Conservation (phyloP, 768 basidiomycete species). For the Coprinopsis sp. region DNA sequence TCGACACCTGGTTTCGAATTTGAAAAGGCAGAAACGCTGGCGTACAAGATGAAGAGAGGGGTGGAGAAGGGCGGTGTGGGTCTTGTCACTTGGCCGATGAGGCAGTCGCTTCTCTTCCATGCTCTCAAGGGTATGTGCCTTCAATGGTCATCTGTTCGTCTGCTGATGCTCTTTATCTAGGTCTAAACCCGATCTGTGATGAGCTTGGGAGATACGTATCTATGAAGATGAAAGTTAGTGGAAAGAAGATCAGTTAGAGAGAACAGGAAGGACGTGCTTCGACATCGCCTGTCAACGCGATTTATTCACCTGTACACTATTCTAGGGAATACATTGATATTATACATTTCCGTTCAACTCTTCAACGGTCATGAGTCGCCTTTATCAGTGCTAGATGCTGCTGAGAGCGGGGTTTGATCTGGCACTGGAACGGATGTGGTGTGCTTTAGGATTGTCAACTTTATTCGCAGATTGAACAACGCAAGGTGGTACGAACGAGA, state of each 20-base stretch:
- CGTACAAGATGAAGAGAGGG: conserved; percentile 19
- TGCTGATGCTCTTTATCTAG: conserved; percentile 7
- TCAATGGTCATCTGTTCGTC: not conserved
- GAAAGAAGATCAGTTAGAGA: conserved; percentile 23
- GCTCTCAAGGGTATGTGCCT: conserved; percentile 18
- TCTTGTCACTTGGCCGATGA: conserved; percentile 21
- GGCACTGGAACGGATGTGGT: too few species aligned
- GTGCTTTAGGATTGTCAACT: too few species aligned
- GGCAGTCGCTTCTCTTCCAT: conserved; percentile 21
- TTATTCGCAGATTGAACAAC: too few species aligned
- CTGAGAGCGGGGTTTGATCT: too few species aligned
- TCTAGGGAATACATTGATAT: too few species aligned
- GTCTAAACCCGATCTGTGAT: conserved; percentile 24
- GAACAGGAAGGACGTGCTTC: too few species aligned
- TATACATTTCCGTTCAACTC: too few species aligned
- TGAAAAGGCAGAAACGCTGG: conserved; percentile 17
- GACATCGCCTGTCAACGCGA: too few species aligned
- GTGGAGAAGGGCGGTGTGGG: conserved; percentile 24
- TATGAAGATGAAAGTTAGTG: conserved; percentile 17
- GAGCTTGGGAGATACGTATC: conserved; percentile 19
- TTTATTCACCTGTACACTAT: too few species aligned
- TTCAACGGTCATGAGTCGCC: too few species aligned
- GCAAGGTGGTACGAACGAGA: too few species aligned
- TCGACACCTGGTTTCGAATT: conserved; percentile 17
- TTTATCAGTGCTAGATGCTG: too few species aligned